Conservation (phyloP, 345 rosid genomes). For the Salix exigua region DNA sequence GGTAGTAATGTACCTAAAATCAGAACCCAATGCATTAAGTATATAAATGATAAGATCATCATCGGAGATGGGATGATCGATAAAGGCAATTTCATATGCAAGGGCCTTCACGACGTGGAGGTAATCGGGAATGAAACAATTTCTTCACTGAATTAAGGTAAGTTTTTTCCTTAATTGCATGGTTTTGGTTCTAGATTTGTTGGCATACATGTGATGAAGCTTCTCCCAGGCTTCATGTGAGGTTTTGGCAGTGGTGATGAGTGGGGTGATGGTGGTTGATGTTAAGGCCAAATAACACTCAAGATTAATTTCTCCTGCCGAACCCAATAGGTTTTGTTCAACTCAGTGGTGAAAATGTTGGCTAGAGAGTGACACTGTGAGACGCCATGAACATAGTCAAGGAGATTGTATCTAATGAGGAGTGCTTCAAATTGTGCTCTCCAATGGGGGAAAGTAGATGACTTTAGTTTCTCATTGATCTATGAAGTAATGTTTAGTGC, state of each 20-base stretch:
- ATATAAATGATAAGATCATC: too few relatives aligned
- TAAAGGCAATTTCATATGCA: too few relatives aligned
- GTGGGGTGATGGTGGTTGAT: neutral
- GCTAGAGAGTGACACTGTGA: neutral
- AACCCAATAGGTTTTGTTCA: neutral
- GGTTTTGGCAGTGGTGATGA: neutral
- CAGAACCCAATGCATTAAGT: too few relatives aligned
- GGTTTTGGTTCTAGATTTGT: rapidly evolving
- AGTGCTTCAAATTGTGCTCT: neutral
- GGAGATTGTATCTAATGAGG: neutral
- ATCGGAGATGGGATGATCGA: too few relatives aligned
- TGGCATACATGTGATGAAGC: neutral
- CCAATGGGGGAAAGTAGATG: neutral
- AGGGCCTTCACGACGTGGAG: neutral
- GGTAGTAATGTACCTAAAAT: neutral
- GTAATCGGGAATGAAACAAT: rapidly evolving
- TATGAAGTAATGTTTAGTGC: neutral
- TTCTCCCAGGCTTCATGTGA: neutral
- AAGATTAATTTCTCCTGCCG: too few relatives aligned
- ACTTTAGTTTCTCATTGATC: too few relatives aligned
- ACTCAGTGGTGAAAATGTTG: too few relatives aligned
- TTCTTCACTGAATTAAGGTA: neutral
- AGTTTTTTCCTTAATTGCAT: too few relatives aligned
- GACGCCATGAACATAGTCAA: neutral
- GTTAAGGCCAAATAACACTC: neutral